phyloP scores from a whole-genome alignment of 371 early-diverging fungal species.

The Rhizopus stolonifer region DNA sequence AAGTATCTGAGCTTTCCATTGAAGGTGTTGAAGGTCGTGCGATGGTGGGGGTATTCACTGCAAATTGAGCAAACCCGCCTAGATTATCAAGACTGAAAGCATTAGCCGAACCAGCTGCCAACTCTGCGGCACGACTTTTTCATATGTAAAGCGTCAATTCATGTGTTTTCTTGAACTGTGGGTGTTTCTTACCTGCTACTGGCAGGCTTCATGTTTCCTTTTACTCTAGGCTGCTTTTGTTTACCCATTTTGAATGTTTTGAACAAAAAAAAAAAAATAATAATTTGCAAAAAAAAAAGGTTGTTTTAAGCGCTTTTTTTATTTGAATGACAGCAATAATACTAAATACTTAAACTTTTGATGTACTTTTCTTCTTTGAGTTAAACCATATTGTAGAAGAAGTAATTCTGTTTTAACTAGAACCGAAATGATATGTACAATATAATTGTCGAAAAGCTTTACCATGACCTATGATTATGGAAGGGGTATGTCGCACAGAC shows the following conservation, averaged over 20 bases:
- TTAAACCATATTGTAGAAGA: too few species aligned
- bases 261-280: slow-evolving; percentile 5
- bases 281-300: background rate
- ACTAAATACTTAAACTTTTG: background rate
- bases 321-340: background rate
- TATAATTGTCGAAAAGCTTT: too few species aligned
- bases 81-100: slow-evolving; percentile 51
- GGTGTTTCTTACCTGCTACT: slow-evolving; percentile 63
- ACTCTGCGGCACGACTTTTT: slow-evolving; percentile 71
- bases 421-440: too few species aligned
- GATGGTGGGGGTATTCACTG: slow-evolving; percentile 21
- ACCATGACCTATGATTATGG: too few species aligned
- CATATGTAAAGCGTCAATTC: background rate
- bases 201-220: slow-evolving; percentile 70
- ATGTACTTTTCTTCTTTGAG: too few species aligned
- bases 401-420: too few species aligned
- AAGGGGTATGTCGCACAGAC: too few species aligned
- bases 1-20: slow-evolving; percentile 18
- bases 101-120: slow-evolving; percentile 43
- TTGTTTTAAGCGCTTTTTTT: too few species aligned
- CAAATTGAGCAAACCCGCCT: slow-evolving; percentile 71
- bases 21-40: slow-evolving; percentile 27
- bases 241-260: slow-evolving; percentile 34
- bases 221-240: slow-evolving; percentile 57
- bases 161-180: too few species aligned